Conservation (phyloP, 257 asterid species). For the Avicennia marina region DNA sequence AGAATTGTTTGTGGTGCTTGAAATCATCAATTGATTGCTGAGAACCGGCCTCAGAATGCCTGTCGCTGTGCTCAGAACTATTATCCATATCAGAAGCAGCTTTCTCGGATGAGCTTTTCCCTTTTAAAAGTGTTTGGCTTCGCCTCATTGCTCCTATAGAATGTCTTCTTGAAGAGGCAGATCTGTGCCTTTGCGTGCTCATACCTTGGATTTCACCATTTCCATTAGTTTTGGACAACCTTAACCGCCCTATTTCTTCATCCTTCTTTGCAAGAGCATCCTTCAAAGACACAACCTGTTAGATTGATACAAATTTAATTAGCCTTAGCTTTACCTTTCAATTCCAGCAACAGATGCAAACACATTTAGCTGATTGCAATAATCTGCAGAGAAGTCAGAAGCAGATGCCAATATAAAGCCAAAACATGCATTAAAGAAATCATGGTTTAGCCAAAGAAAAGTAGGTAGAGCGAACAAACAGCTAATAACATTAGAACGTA, state of each 20-base stretch:
- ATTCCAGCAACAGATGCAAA: constrained; percentile 6
- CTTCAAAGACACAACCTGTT: constrained; percentile 74
- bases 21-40: constrained; percentile 73
- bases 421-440: not conserved
- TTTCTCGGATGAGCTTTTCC: constrained; percentile 44
- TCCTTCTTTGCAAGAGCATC: constrained; percentile 67
- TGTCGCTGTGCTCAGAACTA: constrained; percentile 79
- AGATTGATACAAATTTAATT: constrained; percentile 11
- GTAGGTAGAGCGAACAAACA: constrained; percentile 1
- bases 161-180: constrained; percentile 65
- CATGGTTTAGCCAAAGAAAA: not conserved
- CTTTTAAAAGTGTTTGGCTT: constrained; percentile 32
- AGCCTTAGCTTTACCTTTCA: constrained; percentile 4
- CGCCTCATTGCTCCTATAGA: constrained; percentile 40
- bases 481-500: not conserved
- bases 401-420: not conserved
- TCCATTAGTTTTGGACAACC: constrained; percentile 37
- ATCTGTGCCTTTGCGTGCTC: constrained; percentile 41
- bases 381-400: not conserved
- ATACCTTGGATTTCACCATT: constrained; percentile 40
- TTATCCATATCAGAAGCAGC: constrained; percentile 66
- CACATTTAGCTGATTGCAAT: not conserved
- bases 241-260: constrained; percentile 63
- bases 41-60: constrained; percentile 84
- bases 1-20: constrained; percentile 72